phyloP scores from a whole-genome alignment of 306 rosid genomes.

The Quercus suber region DNA sequence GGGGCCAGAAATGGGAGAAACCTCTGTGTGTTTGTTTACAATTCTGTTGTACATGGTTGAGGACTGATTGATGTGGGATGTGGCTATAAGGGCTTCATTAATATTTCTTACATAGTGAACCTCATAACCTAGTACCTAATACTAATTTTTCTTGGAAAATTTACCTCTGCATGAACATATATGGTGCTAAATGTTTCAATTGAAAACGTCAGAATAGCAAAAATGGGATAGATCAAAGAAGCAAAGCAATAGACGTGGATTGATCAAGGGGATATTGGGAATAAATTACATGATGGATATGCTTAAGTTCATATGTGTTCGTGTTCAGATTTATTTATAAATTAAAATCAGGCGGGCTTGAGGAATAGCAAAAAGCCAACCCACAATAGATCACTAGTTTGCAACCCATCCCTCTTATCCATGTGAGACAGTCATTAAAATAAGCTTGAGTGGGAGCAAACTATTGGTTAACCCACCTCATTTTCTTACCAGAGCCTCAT shows the following conservation, averaged over 20 bases:
- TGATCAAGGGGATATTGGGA: not conserved
- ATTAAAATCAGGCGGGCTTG: not conserved
- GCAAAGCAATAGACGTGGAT: not conserved
- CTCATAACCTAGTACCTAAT: not conserved
- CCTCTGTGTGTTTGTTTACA: too few species aligned
- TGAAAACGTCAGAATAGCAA: not conserved
- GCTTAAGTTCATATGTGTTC: not conserved
- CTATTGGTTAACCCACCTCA: not conserved
- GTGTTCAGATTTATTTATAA: not conserved
- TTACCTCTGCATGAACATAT: not conserved
- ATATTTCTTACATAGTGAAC: not conserved
- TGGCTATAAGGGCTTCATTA: too few species aligned
- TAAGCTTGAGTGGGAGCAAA: not conserved
- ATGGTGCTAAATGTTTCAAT: not conserved
- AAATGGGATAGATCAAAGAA: not conserved
- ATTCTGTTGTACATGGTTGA: too few species aligned
- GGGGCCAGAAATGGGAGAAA: too few species aligned
- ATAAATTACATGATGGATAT: not conserved
- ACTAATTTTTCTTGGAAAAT: not conserved
- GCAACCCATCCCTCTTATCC: not conserved
- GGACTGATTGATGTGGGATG: too few species aligned
- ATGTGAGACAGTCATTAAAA: not conserved
- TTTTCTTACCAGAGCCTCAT: not conserved
- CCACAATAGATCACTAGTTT: not conserved
- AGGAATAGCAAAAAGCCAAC: not conserved